These are phyloP conservation scores for Candida sphagnicola DNA, from an alignment of 805 yeast species.

Conservation along the genomic window DNA sequence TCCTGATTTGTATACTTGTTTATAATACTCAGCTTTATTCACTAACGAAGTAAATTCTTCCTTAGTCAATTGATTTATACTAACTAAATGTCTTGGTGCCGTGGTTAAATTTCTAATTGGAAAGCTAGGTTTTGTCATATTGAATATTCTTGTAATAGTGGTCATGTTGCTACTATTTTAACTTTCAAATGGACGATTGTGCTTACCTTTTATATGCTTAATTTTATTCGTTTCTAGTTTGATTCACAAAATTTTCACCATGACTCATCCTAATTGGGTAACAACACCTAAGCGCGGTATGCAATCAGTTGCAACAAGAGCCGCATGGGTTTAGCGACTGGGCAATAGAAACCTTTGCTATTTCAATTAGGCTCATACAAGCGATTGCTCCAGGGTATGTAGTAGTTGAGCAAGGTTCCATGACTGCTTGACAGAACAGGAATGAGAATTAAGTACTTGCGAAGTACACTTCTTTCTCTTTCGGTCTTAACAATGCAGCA, in stretches of 20 bases:
- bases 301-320: conserved; percentile 9
- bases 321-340: no score
- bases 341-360: no score
- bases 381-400: no score
- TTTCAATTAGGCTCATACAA: no score
- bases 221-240: neutral
- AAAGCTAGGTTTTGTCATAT: neutral
- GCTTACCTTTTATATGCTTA: conserved; percentile 1
- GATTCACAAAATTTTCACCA: conserved; percentile 4
- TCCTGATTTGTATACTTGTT: conserved; percentile 57
- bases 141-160: neutral
- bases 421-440: no score
- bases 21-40: conserved; percentile 66
- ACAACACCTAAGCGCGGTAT: conserved; percentile 16
- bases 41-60: conserved; percentile 71
- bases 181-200: neutral
- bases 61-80: conserved; percentile 73
- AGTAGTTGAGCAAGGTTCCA: no score
- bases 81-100: conserved; percentile 67
- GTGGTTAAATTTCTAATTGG: conserved; percentile 6
- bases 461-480: no score
- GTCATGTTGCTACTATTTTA: neutral
- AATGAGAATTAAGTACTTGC: no score
- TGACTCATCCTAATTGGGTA: conserved; percentile 18
- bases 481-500: no score